phyloP scores from a whole-genome alignment of 2,329 filamentous ascomycete genomes.

The Cadophora gregata region DNA sequence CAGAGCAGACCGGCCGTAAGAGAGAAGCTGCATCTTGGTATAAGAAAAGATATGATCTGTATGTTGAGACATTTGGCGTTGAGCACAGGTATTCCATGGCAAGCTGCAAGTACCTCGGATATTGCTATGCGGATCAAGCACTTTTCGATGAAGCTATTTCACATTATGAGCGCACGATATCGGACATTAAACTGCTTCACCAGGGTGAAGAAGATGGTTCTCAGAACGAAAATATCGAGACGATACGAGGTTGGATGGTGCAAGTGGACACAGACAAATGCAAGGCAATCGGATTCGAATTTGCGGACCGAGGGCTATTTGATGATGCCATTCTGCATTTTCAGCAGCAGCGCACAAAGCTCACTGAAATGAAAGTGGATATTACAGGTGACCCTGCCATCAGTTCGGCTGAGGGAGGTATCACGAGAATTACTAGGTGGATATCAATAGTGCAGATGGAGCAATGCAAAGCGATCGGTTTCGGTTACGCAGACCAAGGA shows the following conservation, averaged over 20 bases:
- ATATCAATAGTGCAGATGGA: background rate
- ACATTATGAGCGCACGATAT: background rate
- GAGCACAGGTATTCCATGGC: constrained; percentile 2
- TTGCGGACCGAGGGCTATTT: background rate
- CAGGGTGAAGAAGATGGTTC: background rate
- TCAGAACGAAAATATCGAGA: background rate
- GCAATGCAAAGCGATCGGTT: background rate
- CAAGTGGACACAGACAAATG: background rate
- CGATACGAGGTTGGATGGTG: background rate
- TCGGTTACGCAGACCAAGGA: background rate
- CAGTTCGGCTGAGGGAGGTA: background rate
- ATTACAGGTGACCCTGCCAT: too few species aligned
- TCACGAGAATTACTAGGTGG: background rate
- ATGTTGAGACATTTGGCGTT: constrained; percentile 6
- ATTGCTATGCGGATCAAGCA: constrained; percentile 11
- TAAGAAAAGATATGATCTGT: background rate
- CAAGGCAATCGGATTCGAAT: background rate
- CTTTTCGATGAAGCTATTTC: background rate
- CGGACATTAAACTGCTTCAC: background rate
- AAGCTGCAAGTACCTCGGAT: background rate
- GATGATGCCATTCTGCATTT: background rate
- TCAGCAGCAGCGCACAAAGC: background rate
- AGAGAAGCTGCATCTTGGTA: constrained; percentile 12
- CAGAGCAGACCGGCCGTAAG: background rate
- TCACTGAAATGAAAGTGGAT: background rate